Conservation (phyloP, 345 rosid genomes). For the Citrus reticulata region DNA sequence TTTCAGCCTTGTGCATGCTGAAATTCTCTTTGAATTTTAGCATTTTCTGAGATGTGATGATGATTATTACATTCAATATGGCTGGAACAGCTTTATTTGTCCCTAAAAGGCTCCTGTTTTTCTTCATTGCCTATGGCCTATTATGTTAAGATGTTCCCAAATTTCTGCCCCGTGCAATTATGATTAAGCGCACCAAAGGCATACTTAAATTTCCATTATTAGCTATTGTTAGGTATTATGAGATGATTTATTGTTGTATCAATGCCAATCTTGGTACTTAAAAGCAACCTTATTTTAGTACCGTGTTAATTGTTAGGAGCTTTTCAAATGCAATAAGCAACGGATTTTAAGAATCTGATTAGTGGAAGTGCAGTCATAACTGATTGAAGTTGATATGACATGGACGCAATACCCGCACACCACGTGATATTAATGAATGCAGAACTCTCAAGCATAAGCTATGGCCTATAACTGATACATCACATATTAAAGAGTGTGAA, state of each 20-base stretch:
- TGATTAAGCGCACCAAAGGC: neutral
- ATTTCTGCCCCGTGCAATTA: neutral
- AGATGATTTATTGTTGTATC: neutral
- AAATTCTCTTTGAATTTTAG: neutral
- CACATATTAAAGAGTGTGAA: neutral
- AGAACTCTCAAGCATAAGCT: neutral
- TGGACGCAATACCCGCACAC: neutral
- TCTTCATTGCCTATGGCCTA: neutral
- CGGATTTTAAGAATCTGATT: neutral
- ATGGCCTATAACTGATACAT: neutral
- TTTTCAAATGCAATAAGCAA: neutral
- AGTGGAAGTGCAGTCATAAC: neutral
- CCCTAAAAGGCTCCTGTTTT: neutral
- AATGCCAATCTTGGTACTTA: neutral
- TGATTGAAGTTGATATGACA: slow-evolving; percentile 1
- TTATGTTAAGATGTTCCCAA: neutral
- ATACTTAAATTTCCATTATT: neutral
- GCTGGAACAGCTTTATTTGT: neutral
- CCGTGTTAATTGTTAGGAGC: neutral
- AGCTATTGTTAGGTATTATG: neutral
- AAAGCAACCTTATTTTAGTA: neutral
- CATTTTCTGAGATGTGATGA: neutral
- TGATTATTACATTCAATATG: neutral
- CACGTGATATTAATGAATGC: slow-evolving; percentile 2
- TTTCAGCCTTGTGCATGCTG: slow-evolving; percentile 3